Conservation (phyloP, 768 basidiomycete genomes). For the Amanita phalloides region DNA sequence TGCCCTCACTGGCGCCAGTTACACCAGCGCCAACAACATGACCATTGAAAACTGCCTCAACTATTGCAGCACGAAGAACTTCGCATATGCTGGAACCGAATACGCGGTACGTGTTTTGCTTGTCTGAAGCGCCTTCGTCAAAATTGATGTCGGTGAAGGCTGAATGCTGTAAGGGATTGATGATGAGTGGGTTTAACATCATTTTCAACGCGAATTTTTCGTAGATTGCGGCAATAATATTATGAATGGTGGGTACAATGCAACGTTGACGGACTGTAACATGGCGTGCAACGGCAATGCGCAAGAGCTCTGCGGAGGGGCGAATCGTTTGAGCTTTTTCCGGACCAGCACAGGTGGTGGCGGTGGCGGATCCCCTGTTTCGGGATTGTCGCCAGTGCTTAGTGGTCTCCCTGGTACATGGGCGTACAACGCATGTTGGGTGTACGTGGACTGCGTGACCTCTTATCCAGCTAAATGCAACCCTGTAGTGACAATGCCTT, state of each 20-base stretch:
- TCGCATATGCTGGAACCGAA: constrained; percentile 62
- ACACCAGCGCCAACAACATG: constrained; percentile 39
- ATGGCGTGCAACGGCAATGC: constrained; percentile 51
- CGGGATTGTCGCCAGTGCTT: constrained; percentile 25
- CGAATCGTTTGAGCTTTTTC: constrained; percentile 49
- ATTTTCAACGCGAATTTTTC: constrained; percentile 1
- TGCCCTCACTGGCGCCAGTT: constrained; percentile 41
- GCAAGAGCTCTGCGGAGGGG: constrained; percentile 50
- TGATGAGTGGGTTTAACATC: neutral
- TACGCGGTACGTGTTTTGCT: constrained; percentile 22
- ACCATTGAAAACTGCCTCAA: constrained; percentile 43
- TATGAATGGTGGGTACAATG: constrained; percentile 31
- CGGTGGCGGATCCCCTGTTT: too few relatives aligned
- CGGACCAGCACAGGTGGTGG: constrained; percentile 35
- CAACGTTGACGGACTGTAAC: constrained; percentile 43
- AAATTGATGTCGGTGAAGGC: constrained; percentile 5
- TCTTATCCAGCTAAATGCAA: neutral
- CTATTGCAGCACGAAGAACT: constrained; percentile 36
- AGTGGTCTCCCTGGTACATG: constrained; percentile 43
- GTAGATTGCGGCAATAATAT: constrained; percentile 57
- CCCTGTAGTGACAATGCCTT: constrained; percentile 43
- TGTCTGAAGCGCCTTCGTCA: neutral
- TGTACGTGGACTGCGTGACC: constrained; percentile 25
- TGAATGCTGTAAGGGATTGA: constrained; percentile 41
- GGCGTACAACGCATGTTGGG: constrained; percentile 56